Evolutionary conservation across 768 basidiomycete genomes (phyloP).

Genomic region (Trametes cingulata): DNA sequence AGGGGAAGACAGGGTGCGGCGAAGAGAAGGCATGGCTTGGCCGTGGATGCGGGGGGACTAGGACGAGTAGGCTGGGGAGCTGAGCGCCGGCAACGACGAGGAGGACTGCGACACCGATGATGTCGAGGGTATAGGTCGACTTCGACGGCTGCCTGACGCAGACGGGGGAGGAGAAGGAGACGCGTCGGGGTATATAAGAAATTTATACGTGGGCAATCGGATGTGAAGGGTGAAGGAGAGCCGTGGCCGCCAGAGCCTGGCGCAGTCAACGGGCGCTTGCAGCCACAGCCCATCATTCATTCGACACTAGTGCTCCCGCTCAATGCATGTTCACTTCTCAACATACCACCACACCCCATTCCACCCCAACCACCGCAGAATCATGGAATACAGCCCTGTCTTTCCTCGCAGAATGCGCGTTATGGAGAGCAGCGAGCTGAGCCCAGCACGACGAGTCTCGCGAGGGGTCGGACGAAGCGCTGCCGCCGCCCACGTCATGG

Average conservation of each 20-base stretch:
- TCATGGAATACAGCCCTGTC: not conserved
- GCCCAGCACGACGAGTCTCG: no score
- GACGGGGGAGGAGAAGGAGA: slow-evolving; percentile 19
- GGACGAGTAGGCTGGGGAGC: slow-evolving; percentile 6
- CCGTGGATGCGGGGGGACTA: slow-evolving; percentile 38
- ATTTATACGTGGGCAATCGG: slow-evolving; percentile 30
- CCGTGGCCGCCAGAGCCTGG: not conserved
- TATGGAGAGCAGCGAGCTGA: not conserved
- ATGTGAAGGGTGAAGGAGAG: slow-evolving; percentile 28
- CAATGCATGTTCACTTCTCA: not conserved
- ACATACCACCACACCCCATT: not conserved
- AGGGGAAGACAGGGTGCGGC: slow-evolving; percentile 73
- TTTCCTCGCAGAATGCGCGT: slow-evolving; percentile 3
- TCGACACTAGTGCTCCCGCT: not conserved
- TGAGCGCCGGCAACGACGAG: slow-evolving; percentile 10
- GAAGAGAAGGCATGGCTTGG: slow-evolving; percentile 75
- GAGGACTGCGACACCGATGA: slow-evolving; percentile 12
- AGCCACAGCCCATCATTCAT: slow-evolving; percentile 7
- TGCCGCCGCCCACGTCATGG: slow-evolving; percentile 17
- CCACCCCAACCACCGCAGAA: not conserved
- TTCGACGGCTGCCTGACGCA: slow-evolving; percentile 21
- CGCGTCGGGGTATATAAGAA: slow-evolving; percentile 13
- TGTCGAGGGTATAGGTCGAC: slow-evolving; percentile 26
- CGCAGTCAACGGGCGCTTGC: not conserved
- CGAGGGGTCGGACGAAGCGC: not conserved